Conservation (phyloP, 164 flowering plant species). For the Akebia trifoliata region DNA sequence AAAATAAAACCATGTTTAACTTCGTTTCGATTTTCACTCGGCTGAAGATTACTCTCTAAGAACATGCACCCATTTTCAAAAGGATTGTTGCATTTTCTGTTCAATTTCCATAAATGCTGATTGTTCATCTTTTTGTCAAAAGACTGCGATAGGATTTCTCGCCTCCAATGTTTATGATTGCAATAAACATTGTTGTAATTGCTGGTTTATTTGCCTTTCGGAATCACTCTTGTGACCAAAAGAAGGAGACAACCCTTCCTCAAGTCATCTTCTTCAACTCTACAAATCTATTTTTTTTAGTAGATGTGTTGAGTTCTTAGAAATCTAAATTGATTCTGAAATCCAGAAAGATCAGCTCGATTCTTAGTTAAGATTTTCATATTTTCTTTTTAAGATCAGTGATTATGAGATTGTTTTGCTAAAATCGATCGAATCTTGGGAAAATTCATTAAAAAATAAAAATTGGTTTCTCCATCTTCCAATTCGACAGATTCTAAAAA, state of each 20-base stretch:
- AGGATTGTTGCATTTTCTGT: slow-evolving; percentile 49
- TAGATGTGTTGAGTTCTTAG: no score
- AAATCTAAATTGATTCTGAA: no score
- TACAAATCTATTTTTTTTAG: no score
- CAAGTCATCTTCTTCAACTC: slow-evolving; percentile 47
- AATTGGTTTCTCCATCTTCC: no score
- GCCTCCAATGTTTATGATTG: slow-evolving; percentile 90
- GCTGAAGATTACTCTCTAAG: slow-evolving; percentile 49
- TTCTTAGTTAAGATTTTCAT: no score
- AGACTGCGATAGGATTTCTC: slow-evolving; percentile 63
- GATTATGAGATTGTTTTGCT: no score
- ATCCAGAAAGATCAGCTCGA: no score
- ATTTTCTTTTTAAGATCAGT: no score
- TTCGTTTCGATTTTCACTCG: slow-evolving; percentile 39
- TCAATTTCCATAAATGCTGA: slow-evolving; percentile 41
- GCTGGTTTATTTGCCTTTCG: slow-evolving; percentile 76
- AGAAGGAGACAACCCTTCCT: slow-evolving; percentile 50
- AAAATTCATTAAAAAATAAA: no score
- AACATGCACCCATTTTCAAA: slow-evolving; percentile 62
- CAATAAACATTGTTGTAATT: slow-evolving; percentile 94
- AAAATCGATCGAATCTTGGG: no score
- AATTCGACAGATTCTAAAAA: no score
- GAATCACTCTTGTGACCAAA: slow-evolving; percentile 58
- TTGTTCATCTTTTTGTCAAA: slow-evolving; percentile 52
- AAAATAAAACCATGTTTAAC: slow-evolving; percentile 20